Evolutionary conservation across 768 basidiomycete genomes (phyloP).

Genomic region (Hydnum rufescens): DNA sequence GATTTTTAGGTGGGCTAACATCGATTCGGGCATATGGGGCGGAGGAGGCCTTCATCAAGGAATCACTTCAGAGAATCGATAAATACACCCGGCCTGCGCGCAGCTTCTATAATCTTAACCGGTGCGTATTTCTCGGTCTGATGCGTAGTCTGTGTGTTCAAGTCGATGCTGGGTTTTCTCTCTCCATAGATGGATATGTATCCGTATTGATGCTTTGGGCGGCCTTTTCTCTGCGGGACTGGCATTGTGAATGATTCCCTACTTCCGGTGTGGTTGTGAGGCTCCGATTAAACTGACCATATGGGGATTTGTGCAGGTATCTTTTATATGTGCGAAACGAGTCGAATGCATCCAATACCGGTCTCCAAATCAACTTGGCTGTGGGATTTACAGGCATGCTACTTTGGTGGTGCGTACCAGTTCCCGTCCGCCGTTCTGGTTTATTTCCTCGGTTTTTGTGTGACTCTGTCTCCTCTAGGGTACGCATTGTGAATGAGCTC

Average conservation of each 20-base stretch:
- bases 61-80: constrained; percentile 30
- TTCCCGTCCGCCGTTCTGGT: too few species aligned
- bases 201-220: constrained; percentile 40
- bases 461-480: too few species aligned
- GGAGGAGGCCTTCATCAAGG: constrained; percentile 15
- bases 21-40: constrained; percentile 22
- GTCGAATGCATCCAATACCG: constrained; percentile 20
- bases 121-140: constrained; percentile 14
- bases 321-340: neutral
- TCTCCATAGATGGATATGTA: constrained; percentile 25
- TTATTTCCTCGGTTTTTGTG: too few species aligned
- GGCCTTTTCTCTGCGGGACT: constrained; percentile 33
- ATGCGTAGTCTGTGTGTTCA: neutral
- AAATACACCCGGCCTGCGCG: constrained; percentile 27
- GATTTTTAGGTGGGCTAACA: constrained; percentile 15
- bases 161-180: neutral
- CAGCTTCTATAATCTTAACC: constrained; percentile 34
- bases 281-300: neutral
- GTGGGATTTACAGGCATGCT: constrained; percentile 38
- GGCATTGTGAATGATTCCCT: constrained; percentile 28
- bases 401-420: constrained; percentile 20
- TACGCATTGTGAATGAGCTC: constrained; percentile 24
- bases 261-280: neutral
- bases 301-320: neutral
- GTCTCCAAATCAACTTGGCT: constrained; percentile 25